Base-by-base conservation (phyloP, 2,329 filamentous ascomycete species). In the Beauveria caledonica region DNA sequence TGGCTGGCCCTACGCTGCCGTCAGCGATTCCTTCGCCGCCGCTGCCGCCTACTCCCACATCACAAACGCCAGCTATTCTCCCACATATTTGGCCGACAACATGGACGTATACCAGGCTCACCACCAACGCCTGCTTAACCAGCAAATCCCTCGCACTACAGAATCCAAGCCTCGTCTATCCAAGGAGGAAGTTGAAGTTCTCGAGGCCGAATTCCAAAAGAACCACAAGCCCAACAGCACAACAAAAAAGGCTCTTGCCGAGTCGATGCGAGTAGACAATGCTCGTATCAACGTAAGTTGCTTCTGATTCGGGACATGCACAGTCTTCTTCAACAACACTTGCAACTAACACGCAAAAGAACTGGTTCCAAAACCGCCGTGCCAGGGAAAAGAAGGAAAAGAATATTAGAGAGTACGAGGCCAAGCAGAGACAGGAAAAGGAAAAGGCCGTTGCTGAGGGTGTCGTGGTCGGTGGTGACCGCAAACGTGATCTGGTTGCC, bases 301-400 rank as follows among this genome's bases (percentile, higher is more conserved):
- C 23, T 42, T 39, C 33, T 25, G 4, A 23, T 17, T 36, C 17
- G 17, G 36, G 8, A 33, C 33, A 21, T 27, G 0, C 19, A 9
- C n/a, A 10, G n/a, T 45, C 13, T 7, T 11, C 17, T 11, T 36
- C 13, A 42, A 55, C 10, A 15, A 19, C 33, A 33, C 36, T 8
- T 21, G 40, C 19, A 19, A 62, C 73, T 77, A 67, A 77, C 70
- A 39, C 27, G n/a, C 62, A 23, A 10, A 57, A 87, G 84, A 87
- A 87, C 68, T 87, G 85, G 85, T 87, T 87, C 67, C 85, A 87
- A 66, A 87, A 87, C 68, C 77, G 85, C 62, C 78, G 85, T 56
- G 84, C 85, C 58, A 82, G 85, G 71, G 82, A 83, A 64, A 86
- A 86, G 78, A 84, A 86, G 68, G 82, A 86, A 69, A 81, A 78